Evolutionary conservation across 2,329 filamentous ascomycete genomes (phyloP).

Genomic region (Neurospora crassa): DNA sequence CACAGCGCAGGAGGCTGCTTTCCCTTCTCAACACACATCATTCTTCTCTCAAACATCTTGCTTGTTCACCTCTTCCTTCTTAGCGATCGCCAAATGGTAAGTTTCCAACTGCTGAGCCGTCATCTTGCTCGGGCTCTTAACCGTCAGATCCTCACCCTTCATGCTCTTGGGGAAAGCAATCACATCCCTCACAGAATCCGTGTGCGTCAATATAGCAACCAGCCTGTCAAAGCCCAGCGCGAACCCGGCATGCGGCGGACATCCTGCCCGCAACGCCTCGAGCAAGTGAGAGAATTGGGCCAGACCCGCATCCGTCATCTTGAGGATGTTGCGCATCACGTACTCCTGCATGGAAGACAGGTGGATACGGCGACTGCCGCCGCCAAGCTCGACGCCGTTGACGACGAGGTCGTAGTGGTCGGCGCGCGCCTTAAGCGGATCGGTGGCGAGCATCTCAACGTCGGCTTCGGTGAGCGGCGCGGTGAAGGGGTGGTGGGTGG

Average conservation of each 20-base stretch:
- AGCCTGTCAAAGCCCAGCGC: constrained; percentile 88
- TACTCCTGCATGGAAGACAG: constrained; percentile 73
- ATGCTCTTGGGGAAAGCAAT: constrained; percentile 96
- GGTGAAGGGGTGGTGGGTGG: constrained; percentile 95
- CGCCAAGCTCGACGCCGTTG: constrained; percentile 90
- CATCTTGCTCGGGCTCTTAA: constrained; percentile 64
- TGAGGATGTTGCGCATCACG: constrained; percentile 72
- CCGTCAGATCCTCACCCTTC: constrained; percentile 77
- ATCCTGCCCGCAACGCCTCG: constrained; percentile 71
- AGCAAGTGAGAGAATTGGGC: constrained; percentile 78
- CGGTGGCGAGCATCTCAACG: constrained; percentile 60
- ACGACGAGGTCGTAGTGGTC: constrained; percentile 95
- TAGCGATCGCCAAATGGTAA: constrained; percentile 31
- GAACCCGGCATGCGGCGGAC: constrained; percentile 89
- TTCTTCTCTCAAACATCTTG: background rate
- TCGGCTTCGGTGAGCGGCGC: constrained; percentile 66
- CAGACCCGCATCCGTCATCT: constrained; percentile 65
- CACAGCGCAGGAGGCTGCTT: background rate
- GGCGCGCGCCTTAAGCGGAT: constrained; percentile 64
- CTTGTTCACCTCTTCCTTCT: constrained; percentile 1
- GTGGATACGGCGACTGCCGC: constrained; percentile 89
- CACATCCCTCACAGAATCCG: constrained; percentile 75
- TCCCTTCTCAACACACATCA: background rate
- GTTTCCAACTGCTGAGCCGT: constrained; percentile 44
- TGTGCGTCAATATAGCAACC: constrained; percentile 68